Evolutionary conservation across 2,329 filamentous ascomycete species (phyloP), one percentile per base, ranked within the genome.

Genomic region (Ascochyta fabae): DNA sequence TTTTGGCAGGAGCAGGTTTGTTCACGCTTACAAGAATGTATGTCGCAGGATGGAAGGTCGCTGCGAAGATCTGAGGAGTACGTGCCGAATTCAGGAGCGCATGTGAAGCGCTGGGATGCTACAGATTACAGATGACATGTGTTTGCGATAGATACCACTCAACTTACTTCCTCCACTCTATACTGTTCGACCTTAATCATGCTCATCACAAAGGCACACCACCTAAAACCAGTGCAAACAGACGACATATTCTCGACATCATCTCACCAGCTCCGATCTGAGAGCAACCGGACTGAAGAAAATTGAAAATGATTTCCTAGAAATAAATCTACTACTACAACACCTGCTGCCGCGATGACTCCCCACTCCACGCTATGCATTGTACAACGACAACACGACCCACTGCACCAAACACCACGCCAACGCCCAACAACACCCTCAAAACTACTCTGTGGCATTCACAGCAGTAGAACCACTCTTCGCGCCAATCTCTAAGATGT

Each of bases 1-100:
- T 83, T 69, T 42, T 79, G 26, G 74, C 66, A 5, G 81, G 81
- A n/a, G 73, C 74, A 33, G 50, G 69, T 12, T 43, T 74, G 39
- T 74, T 73, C 26, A 55, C 60, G 0, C 15, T 70, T 8, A 69
- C 71, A 8, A 67, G 74, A 22, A 62, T 68, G 47, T 60, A 66
- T 12, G 44, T 72, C 39, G 67, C 67, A 4, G 61, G 61, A 1
- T 70, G 71, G 62, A 70, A 71, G 59, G 2, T 68, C 1, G 16
- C 64, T 12, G 52, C 40, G 4, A 61, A 19, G 34, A 39, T 63
- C 19, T 63, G 16, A 57, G 12, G 22, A 8, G 6, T 41, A 35
- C 15, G 3, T 15, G 29, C 13, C 15, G 16, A 35, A 35, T 15
- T 7, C 6, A 0, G 33, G 15, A 8, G 33, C n/a, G 6, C n/a